Conservation (phyloP, 306 rosid genomes). For the Medicago ruthenica region DNA sequence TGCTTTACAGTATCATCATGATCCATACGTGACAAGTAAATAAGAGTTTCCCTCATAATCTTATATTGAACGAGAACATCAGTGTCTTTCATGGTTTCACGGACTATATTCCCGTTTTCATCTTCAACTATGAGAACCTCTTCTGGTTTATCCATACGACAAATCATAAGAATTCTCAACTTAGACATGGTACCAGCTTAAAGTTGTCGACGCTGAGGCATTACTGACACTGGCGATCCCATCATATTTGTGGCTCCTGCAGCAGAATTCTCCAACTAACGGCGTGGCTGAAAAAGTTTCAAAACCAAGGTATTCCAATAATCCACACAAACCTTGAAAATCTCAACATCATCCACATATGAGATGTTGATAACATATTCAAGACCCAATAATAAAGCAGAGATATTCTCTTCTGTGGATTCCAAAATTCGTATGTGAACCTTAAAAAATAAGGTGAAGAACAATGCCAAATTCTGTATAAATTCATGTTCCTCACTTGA, state of each 20-base stretch:
- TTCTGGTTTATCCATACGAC: conserved; percentile 99
- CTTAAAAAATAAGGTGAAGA: conserved; percentile 91
- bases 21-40: conserved; percentile 92
- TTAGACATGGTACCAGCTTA: conserved; percentile 89
- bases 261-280: conserved; percentile 50
- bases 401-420: conserved; percentile 70
- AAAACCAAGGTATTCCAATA: conserved; percentile 92
- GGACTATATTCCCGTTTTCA: conserved; percentile 96
- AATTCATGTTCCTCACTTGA: conserved; percentile 89
- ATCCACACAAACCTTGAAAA: conserved; percentile 97
- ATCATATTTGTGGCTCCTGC: conserved; percentile 46
- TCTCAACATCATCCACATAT: conserved; percentile 93
- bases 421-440: conserved; percentile 84
- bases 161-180: conserved; percentile 95
- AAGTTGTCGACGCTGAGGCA: conserved; percentile 69
- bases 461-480: conserved; percentile 92
- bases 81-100: conserved; percentile 98
- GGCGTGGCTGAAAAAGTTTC: conserved; percentile 57
- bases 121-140: conserved; percentile 98
- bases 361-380: conserved; percentile 95
- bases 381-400: conserved; percentile 82
- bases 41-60: conserved; percentile 99
- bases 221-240: conserved; percentile 49
- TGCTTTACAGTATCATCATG: conserved; percentile 93
- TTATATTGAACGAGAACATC: conserved; percentile 98